These are phyloP conservation scores for Heracleum sosnowskyi DNA, from an alignment of 129 eudicot genomes.

Conservation along the genomic window DNA sequence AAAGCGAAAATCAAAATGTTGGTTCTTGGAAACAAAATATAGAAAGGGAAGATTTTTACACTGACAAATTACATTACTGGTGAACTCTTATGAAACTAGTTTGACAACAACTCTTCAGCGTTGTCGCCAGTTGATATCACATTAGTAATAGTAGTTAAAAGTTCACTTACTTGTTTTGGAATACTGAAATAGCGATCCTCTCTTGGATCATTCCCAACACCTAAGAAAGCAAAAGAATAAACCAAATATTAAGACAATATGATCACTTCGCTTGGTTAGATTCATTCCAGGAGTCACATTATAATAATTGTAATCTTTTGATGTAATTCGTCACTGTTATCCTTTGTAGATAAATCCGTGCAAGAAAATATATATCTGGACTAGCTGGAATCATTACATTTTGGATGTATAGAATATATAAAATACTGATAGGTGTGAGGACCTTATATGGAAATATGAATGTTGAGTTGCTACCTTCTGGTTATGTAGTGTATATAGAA, in stretches of 20 bases:
- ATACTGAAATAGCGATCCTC: constrained; percentile 76
- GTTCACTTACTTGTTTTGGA: constrained; percentile 54
- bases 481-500: background rate
- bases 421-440: background rate
- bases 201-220: constrained; percentile 69
- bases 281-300: background rate
- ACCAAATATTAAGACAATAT: background rate
- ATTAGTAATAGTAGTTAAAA: background rate
- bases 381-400: background rate
- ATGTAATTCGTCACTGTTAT: background rate
- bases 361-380: background rate
- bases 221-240: constrained; percentile 15
- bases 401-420: background rate
- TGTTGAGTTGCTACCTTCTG: too few relatives aligned
- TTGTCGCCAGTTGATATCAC: background rate
- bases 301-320: background rate
- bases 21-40: background rate
- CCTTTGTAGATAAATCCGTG: background rate
- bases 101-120: background rate
- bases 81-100: background rate
- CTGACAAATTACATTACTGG: background rate
- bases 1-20: background rate
- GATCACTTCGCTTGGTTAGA: background rate
- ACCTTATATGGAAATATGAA: background rate
- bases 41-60: background rate